Conservation (phyloP, 1,284 basidiomycete species). For the Cryptococcus sp. region DNA sequence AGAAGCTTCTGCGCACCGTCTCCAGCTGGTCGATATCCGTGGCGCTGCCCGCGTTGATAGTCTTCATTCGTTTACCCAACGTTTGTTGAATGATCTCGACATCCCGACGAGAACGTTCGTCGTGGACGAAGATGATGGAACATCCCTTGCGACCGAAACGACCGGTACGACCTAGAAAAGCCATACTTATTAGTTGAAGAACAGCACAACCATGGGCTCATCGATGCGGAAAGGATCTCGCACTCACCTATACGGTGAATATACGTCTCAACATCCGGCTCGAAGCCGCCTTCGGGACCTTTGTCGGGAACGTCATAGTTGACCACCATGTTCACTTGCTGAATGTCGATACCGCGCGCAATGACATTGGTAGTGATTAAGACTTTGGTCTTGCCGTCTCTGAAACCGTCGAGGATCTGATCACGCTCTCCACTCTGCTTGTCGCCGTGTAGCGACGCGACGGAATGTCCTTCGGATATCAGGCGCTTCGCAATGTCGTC, state of each 20-base stretch:
- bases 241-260: constrained; percentile 91
- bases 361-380: constrained; percentile 99
- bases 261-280: constrained; percentile 94
- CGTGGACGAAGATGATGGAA: constrained; percentile 94
- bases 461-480: constrained; percentile 91
- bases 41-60: constrained; percentile 38
- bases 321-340: constrained; percentile 98
- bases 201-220: neutral
- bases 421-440: constrained; percentile 90
- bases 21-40: constrained; percentile 50
- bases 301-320: constrained; percentile 96
- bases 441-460: constrained; percentile 92
- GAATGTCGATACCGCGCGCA: constrained; percentile 96
- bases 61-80: constrained; percentile 61
- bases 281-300: constrained; percentile 52
- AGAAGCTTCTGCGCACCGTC: constrained; percentile 27
- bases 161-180: constrained; percentile 76
- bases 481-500: constrained; percentile 90
- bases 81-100: constrained; percentile 81
- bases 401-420: constrained; percentile 88
- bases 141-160: constrained; percentile 93
- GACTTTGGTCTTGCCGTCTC: constrained; percentile 94
- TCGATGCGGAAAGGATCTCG: neutral
- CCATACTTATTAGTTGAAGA: neutral
- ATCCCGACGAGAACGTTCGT: constrained; percentile 77